Evolutionary conservation across 148 eudicot genomes (phyloP).

Genomic region (Chenopodium formosanum): DNA sequence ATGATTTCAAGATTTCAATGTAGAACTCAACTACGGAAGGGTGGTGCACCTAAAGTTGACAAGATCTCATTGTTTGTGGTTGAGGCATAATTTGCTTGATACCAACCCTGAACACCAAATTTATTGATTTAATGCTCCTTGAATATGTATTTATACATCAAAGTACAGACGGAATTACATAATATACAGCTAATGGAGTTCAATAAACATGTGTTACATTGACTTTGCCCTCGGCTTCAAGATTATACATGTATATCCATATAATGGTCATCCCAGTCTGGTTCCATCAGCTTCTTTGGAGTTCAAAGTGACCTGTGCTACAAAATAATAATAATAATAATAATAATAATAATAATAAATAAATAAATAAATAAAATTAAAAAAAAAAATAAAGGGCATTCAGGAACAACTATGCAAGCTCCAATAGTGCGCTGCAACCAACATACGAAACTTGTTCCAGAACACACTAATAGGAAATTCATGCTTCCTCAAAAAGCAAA

Average conservation of each 20-base stretch:
- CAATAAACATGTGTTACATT: slow-evolving; percentile 11
- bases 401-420: not conserved
- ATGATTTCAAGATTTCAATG: too few relatives aligned
- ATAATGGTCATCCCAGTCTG: not conserved
- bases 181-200: slow-evolving; percentile 24
- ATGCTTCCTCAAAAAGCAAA: not conserved
- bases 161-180: slow-evolving; percentile 19
- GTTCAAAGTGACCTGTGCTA: slow-evolving; percentile 11
- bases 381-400: not conserved
- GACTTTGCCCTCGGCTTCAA: not conserved
- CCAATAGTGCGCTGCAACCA: not conserved
- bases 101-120: not conserved
- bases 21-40: not conserved
- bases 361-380: not conserved
- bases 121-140: slow-evolving; percentile 12
- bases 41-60: not conserved
- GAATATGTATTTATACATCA: slow-evolving; percentile 18
- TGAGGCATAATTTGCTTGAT: not conserved
- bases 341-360: not conserved
- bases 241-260: slow-evolving; percentile 24
- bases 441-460: not conserved
- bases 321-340: not conserved
- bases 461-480: not conserved
- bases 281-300: slow-evolving; percentile 1
- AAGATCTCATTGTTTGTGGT: not conserved